Evolutionary conservation across 495 filamentous ascomycete genomes (phyloP).

Genomic region (Neurospora sp.): DNA sequence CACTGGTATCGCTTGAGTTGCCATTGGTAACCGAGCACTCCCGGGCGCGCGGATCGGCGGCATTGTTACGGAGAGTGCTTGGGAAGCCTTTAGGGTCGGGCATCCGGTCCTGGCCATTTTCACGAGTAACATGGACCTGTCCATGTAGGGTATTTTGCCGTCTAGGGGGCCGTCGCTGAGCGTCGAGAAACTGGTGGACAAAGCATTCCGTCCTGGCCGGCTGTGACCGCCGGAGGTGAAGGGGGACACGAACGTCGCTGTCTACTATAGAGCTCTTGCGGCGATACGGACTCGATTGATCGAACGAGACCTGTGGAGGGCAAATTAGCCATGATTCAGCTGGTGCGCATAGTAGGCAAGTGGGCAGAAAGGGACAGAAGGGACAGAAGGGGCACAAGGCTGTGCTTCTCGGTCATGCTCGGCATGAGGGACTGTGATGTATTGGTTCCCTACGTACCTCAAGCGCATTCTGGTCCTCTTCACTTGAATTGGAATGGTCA

Average conservation of each 20-base stretch:
- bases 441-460: slow-evolving; percentile 25
- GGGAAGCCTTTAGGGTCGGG: slow-evolving; percentile 27
- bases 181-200: slow-evolving; percentile 70
- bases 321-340: neutral
- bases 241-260: slow-evolving; percentile 33
- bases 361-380: neutral
- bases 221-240: slow-evolving; percentile 34
- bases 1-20: neutral
- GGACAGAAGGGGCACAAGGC: neutral
- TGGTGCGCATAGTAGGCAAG: neutral
- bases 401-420: neutral
- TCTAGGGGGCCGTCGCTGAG: slow-evolving; percentile 23
- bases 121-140: slow-evolving; percentile 15
- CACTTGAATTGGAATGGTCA: slow-evolving; percentile 23
- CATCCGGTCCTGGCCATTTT: slow-evolving; percentile 15
- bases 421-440: neutral
- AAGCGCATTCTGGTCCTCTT: slow-evolving; percentile 31
- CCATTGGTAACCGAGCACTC: neutral
- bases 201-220: slow-evolving; percentile 57
- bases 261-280: slow-evolving; percentile 76
- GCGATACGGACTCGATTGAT: slow-evolving; percentile 57
- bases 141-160: neutral
- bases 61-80: neutral
- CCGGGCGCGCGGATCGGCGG: neutral
- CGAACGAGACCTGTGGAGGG: slow-evolving; percentile 59